phyloP scores from a whole-genome alignment of 1,139 yeast species.

The Candida sanyaensis region DNA sequence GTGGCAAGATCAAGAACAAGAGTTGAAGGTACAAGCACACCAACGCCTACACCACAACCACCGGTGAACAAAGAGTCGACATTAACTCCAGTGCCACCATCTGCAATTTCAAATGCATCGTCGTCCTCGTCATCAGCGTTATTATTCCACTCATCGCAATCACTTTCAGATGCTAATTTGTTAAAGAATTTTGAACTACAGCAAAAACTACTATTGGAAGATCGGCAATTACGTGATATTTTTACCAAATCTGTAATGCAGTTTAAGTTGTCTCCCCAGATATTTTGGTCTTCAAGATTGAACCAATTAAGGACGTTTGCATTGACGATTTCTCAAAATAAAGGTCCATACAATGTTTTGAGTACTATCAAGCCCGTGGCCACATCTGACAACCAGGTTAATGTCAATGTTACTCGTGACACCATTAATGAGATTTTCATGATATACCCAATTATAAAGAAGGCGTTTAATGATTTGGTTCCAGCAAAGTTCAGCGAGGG shows the following conservation, averaged over 20 bases:
- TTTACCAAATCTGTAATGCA: slow-evolving; percentile 89
- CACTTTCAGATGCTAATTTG: slow-evolving; percentile 43
- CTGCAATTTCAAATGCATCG: slow-evolving; percentile 7
- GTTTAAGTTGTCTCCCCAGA: slow-evolving; percentile 72
- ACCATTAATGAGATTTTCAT: slow-evolving; percentile 88
- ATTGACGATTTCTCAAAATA: slow-evolving; percentile 75
- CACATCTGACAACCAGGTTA: slow-evolving; percentile 85
- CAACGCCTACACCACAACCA: slow-evolving; percentile 21
- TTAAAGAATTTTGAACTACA: slow-evolving; percentile 76
- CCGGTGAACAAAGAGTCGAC: slow-evolving; percentile 9
- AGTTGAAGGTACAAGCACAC: slow-evolving; percentile 27
- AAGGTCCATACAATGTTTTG: slow-evolving; percentile 92
- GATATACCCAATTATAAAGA: slow-evolving; percentile 90
- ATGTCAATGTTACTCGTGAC: slow-evolving; percentile 88
- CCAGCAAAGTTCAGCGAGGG: slow-evolving; percentile 81
- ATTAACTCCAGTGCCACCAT: slow-evolving; percentile 11
- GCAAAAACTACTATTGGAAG: slow-evolving; percentile 71
- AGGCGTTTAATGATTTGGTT: slow-evolving; percentile 86
- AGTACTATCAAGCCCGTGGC: slow-evolving; percentile 94
- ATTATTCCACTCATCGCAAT: slow-evolving; percentile 26
- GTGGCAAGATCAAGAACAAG: slow-evolving; percentile 60
- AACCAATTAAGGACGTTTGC: slow-evolving; percentile 85
- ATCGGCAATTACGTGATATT: slow-evolving; percentile 67
- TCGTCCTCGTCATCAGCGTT: slow-evolving; percentile 15
- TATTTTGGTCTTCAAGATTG: slow-evolving; percentile 87